Percentiles rank a stretch among this genome's conserved stretches.
phyloP scores from a whole-genome alignment of 768 basidiomycete genomes.

The Termitomyces sp. region DNA sequence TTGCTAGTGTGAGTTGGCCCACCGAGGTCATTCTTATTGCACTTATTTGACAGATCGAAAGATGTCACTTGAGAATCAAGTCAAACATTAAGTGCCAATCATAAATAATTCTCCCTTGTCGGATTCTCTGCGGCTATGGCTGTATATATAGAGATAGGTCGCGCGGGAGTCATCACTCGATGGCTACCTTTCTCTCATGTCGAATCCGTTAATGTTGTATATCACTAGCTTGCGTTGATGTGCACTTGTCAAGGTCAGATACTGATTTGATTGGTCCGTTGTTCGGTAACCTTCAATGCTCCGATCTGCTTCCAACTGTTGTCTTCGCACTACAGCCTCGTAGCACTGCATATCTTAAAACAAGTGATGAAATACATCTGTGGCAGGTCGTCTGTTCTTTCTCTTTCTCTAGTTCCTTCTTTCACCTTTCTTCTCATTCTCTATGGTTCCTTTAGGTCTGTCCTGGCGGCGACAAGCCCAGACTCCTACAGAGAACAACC shows the following conservation, averaged over 20 bases:
- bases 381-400: conserved; percentile 7
- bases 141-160: neutral
- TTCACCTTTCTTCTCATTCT: conserved; percentile 8
- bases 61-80: neutral
- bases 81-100: neutral
- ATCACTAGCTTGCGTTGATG: neutral
- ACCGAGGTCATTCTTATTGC: neutral
- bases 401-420: conserved; percentile 6
- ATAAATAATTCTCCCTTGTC: neutral
- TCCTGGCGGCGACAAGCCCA: conserved; percentile 19
- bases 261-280: neutral
- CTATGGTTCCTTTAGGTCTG: conserved; percentile 19
- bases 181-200: neutral
- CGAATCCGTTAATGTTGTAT: neutral
- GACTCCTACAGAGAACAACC: conserved; percentile 8
- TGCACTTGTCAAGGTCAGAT: neutral
- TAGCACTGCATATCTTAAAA: conserved; percentile 4
- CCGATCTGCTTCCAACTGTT: neutral
- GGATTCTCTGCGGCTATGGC: neutral
- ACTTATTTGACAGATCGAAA: conserved; percentile 15
- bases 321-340: neutral
- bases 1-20: neutral
- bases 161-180: neutral
- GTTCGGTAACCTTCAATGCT: conserved; percentile 11
- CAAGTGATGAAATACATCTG: conserved; percentile 1